Percentiles rank a stretch among this genome's conserved stretches.
These are phyloP conservation scores for Lumnitzera littorea DNA, from an alignment of 345 rosid species.

Conservation along the genomic window DNA sequence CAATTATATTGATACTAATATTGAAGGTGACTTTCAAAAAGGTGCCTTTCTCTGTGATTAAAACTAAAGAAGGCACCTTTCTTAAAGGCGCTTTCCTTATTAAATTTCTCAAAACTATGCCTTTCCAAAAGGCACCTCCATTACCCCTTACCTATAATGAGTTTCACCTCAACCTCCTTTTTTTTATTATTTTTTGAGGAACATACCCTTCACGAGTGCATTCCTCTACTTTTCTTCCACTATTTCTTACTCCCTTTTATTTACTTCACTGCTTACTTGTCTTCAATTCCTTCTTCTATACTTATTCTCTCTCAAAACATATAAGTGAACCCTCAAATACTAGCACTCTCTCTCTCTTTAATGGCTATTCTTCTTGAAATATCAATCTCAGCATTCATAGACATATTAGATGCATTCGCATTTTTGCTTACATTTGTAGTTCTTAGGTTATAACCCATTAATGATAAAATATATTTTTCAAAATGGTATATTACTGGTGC, in stretches of 20 bases:
- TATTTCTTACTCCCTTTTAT: background rate
- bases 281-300: background rate
- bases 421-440: constrained; percentile 87
- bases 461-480: constrained; percentile 90
- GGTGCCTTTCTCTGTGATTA: no score
- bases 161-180: no score
- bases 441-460: constrained; percentile 76
- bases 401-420: constrained; percentile 60
- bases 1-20: no score
- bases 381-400: constrained; percentile 72
- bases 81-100: no score
- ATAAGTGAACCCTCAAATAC: background rate
- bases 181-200: no score
- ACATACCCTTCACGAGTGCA: no score
- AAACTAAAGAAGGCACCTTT: no score
- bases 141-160: no score
- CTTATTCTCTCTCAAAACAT: background rate
- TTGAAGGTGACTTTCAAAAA: no score
- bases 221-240: background rate
- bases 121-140: no score
- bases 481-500: constrained; percentile 70
- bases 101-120: no score
- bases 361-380: constrained; percentile 92
- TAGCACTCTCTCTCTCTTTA: background rate
- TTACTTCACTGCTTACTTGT: background rate